phyloP scores from a whole-genome alignment of 2,329 filamentous ascomycete species.

The Didymella keratinophila region DNA sequence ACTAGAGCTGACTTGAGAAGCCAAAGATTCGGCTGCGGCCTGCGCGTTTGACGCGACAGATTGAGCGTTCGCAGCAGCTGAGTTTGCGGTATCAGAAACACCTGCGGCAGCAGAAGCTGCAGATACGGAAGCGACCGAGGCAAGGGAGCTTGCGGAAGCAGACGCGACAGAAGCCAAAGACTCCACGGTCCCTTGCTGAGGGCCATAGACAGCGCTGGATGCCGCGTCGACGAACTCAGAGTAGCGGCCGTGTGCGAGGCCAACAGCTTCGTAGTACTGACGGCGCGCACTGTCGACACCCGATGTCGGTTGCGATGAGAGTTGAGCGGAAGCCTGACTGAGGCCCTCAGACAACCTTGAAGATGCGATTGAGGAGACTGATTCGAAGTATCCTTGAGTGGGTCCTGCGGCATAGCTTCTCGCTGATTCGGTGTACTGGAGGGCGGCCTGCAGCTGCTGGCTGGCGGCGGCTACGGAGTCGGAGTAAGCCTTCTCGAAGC shows the following conservation, averaged over 20 bases:
- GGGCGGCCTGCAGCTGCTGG: conserved; percentile 63
- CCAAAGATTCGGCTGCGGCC: conserved; percentile 56
- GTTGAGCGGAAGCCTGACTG: conserved; percentile 73
- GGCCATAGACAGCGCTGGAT: conserved; percentile 70
- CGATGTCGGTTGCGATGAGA: conserved; percentile 69
- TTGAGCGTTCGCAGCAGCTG: conserved; percentile 53
- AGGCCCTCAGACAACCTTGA: conserved; percentile 75
- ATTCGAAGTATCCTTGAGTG: conserved; percentile 60
- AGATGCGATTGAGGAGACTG: conserved; percentile 72
- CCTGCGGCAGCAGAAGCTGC: conserved; percentile 61
- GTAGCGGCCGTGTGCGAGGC: conserved; percentile 80
- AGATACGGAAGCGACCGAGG: conserved; percentile 55
- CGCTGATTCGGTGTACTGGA: conserved; percentile 54
- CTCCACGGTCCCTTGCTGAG: conserved; percentile 46
- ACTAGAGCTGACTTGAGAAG: conserved; percentile 56
- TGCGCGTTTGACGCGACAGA: conserved; percentile 19
- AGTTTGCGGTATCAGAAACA: conserved; percentile 43
- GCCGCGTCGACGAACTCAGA: conserved; percentile 76
- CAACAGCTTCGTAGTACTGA: conserved; percentile 80
- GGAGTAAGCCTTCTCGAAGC: conserved; percentile 73
- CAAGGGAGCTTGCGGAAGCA: conserved; percentile 50
- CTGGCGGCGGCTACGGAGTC: conserved; percentile 70
- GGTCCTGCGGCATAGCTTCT: conserved; percentile 53
- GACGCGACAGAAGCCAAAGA: conserved; percentile 50
- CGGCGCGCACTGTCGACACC: conserved; percentile 65